phyloP scores from a whole-genome alignment of 495 filamentous ascomycete species.

The Cetradonia linearis region DNA sequence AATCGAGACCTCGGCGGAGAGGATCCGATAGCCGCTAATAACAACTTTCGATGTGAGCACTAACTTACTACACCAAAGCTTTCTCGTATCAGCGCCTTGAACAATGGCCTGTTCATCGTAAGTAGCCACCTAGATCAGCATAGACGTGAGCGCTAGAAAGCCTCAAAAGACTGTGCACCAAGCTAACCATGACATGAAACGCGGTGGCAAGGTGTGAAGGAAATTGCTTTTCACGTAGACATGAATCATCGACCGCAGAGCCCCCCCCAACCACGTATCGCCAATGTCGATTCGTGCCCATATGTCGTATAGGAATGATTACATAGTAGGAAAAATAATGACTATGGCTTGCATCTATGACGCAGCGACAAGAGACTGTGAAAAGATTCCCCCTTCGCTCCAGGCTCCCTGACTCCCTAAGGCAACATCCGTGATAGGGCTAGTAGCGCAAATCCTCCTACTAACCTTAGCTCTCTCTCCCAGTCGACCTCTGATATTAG shows the following conservation, averaged over 20 bases:
- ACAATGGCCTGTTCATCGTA: not conserved
- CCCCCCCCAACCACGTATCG: not conserved
- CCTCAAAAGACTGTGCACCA: not conserved
- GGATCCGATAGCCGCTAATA: not conserved
- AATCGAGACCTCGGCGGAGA: not conserved
- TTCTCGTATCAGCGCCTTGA: not conserved
- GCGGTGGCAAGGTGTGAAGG: not conserved
- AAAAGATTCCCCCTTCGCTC: not conserved
- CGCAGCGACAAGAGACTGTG: not conserved
- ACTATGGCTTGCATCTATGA: conserved; percentile 5
- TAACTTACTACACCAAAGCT: not conserved
- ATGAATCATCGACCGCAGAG: too few species aligned
- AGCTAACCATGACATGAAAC: not conserved
- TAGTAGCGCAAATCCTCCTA: not conserved
- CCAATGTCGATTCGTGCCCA: not conserved
- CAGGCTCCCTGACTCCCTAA: not conserved
- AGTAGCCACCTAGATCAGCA: not conserved
- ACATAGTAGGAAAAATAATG: not conserved
- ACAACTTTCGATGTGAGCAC: not conserved
- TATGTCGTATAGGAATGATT: not conserved
- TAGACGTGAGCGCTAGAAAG: not conserved
- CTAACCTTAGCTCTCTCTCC: not conserved
- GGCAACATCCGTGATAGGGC: conserved; percentile 4
- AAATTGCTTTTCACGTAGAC: not conserved
- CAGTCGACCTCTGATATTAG: not conserved